A percentile compares a stretch with the other conserved stretches of the same genome.
Conservation (phyloP, 768 basidiomycete genomes). For the Rhodosporidiobolus sp. region DNA sequence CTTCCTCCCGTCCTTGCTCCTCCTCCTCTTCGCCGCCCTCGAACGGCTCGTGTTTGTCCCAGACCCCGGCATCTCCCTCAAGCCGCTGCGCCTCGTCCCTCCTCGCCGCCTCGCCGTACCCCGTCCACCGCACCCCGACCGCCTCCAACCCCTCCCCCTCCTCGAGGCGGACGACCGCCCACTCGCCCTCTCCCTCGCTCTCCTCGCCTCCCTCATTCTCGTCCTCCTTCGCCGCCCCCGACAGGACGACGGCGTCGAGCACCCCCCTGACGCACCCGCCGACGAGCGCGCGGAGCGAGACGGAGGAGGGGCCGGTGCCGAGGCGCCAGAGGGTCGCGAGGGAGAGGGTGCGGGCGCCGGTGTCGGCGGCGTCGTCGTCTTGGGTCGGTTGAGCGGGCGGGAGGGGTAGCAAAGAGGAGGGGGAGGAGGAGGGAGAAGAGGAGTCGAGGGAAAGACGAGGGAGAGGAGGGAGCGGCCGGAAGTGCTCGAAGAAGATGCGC, state of each 20-base stretch:
- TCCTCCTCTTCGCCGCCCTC: background rate
- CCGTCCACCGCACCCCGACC: background rate
- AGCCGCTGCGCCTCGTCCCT: background rate
- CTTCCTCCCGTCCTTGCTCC: background rate
- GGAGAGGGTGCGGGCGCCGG: background rate
- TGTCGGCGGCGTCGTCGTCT: background rate
- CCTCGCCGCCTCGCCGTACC: background rate
- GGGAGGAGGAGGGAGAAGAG: background rate
- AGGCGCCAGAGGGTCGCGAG: constrained; percentile 10
- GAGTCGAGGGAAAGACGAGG: background rate
- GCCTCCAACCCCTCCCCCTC: background rate
- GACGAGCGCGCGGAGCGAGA: background rate
- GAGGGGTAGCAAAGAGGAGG: too few species aligned
- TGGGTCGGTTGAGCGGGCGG: too few species aligned
- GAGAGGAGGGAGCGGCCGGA: background rate
- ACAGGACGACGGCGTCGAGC: background rate
- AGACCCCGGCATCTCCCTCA: too few species aligned
- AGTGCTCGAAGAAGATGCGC: background rate
- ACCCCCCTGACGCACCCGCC: background rate
- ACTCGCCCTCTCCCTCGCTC: background rate
- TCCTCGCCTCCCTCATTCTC: background rate
- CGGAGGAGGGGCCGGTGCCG: background rate
- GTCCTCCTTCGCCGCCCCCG: background rate
- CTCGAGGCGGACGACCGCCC: background rate
- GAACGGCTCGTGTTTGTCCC: background rate